phyloP scores from a whole-genome alignment of 202 grass and related monocot genomes.

The Schoenoplectus tabernaemontani region DNA sequence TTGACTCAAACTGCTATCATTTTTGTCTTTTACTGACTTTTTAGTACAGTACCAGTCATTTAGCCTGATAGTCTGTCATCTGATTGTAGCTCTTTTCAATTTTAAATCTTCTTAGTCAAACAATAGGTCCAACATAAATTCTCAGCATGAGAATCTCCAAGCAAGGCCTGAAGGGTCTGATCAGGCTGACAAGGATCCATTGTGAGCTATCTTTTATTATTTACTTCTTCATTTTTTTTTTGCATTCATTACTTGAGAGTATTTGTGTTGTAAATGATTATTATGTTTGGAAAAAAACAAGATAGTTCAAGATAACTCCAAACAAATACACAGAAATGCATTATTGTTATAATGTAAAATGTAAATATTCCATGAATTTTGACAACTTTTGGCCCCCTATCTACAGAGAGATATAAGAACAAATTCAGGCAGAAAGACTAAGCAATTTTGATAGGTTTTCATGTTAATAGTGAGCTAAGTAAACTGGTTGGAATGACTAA shows the following conservation, averaged over 20 bases:
- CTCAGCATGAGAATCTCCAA: conserved; percentile 95
- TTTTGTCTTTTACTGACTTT: not conserved
- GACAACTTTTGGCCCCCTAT: not conserved
- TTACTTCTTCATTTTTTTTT: not conserved
- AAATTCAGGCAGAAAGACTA: not conserved
- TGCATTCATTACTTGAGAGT: not conserved
- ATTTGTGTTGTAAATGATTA: not conserved
- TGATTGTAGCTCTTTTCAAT: not conserved
- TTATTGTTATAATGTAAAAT: not conserved
- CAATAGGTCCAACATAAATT: conserved; percentile 90
- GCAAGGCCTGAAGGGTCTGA: conserved; percentile 87
- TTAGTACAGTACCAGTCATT: not conserved
- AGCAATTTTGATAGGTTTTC: not conserved
- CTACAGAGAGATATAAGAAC: not conserved
- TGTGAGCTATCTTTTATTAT: conserved; percentile 39
- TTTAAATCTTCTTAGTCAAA: conserved; percentile 41
- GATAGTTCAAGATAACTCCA: not conserved
- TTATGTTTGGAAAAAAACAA: not conserved
- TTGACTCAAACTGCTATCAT: not conserved
- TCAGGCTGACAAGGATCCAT: conserved; percentile 66
- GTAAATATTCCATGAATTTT: not conserved
- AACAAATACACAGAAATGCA: not conserved
- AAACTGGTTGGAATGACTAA: not conserved
- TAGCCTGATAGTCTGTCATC: no score
- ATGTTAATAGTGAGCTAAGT: not conserved